These are phyloP conservation scores for Colletotrichum somersetense DNA, from an alignment of 2,329 filamentous ascomycete genomes.

Conservation along the genomic window DNA sequence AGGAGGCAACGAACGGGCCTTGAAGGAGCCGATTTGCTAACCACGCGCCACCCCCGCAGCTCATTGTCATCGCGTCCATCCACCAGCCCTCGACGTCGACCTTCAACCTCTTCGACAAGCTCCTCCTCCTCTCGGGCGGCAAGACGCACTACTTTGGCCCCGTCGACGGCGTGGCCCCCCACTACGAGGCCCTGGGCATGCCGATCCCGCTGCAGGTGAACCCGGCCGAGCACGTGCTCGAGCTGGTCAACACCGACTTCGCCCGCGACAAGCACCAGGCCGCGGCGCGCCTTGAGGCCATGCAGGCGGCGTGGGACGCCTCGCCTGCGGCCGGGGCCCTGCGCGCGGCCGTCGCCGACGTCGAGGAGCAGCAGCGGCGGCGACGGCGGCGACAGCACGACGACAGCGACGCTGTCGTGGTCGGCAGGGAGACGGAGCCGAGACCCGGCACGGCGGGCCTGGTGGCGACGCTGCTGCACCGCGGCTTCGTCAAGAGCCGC, in stretches of 20 bases:
- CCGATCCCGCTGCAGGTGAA: conserved; percentile 79
- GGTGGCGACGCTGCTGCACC: conserved; percentile 77
- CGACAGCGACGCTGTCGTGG: conserved; percentile 46
- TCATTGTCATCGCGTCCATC: conserved; percentile 85
- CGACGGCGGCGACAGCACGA: not conserved
- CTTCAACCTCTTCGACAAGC: conserved; percentile 84
- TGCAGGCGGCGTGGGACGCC: conserved; percentile 68
- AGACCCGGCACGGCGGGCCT: conserved; percentile 63
- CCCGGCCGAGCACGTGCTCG: conserved; percentile 83
- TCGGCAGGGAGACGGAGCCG: conserved; percentile 49
- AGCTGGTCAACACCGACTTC: conserved; percentile 85
- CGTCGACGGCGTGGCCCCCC: conserved; percentile 66
- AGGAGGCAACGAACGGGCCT: too few relatives aligned
- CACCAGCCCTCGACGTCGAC: conserved; percentile 87
- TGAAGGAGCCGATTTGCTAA: not conserved
- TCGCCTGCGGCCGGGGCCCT: conserved; percentile 52
- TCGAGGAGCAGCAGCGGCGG: conserved; percentile 38
- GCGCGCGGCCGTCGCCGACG: conserved; percentile 34
- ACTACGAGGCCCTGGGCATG: conserved; percentile 73
- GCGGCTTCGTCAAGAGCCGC: conserved; percentile 86
- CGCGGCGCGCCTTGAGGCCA: conserved; percentile 61
- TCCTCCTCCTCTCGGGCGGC: conserved; percentile 79
- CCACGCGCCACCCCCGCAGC: conserved; percentile 52
- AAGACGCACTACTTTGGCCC: conserved; percentile 80
- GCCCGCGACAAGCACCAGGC: conserved; percentile 62